These are phyloP conservation scores for Verticillium dahliae DNA, from an alignment of 2,329 filamentous ascomycete species.

Conservation along the genomic window DNA sequence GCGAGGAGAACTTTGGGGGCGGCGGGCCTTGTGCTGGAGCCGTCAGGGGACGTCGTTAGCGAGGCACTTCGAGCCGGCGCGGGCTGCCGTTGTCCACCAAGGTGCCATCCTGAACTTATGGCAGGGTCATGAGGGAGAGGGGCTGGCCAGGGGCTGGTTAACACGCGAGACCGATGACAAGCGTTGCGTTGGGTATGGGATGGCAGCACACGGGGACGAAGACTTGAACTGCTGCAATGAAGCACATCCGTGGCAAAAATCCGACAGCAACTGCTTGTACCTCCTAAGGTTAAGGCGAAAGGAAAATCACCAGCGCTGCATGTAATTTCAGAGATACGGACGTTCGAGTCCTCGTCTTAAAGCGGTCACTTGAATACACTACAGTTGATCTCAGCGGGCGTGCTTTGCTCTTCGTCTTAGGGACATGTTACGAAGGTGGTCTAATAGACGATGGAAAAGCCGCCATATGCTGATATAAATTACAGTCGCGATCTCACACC, in stretches of 20 bases:
- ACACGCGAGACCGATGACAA: no score
- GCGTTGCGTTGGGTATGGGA: no score
- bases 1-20: conserved; percentile 5
- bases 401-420: neutral
- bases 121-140: neutral
- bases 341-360: neutral
- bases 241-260: neutral
- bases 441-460: neutral
- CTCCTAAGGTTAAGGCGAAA: neutral
- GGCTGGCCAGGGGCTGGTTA: no score
- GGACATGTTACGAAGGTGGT: neutral
- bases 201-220: no score
- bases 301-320: neutral
- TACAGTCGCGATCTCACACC: neutral
- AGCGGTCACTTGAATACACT: neutral
- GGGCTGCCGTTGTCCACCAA: neutral
- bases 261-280: neutral
- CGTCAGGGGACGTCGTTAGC: neutral
- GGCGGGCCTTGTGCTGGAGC: conserved; percentile 8
- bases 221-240: no score
- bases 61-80: neutral
- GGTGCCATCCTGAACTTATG: neutral
- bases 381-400: neutral
- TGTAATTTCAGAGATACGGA: neutral
- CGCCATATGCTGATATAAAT: neutral